Percentiles rank a stretch among this genome's conserved stretches.
phyloP scores from a whole-genome alignment of 768 basidiomycete genomes.

The Russula lepida region DNA sequence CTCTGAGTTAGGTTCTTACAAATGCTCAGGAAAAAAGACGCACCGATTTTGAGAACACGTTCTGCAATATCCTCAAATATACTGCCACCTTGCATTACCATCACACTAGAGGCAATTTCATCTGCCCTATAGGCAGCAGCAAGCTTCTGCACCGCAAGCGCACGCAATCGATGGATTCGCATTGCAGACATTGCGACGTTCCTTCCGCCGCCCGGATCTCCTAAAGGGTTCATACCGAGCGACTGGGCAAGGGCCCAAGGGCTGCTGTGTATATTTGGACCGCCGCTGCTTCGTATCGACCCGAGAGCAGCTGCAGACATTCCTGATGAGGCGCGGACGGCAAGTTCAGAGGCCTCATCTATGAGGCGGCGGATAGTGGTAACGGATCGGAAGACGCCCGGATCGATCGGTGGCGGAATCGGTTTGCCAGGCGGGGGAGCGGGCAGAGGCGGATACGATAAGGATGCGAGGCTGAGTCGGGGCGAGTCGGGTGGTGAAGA shows the following conservation, averaged over 20 bases:
- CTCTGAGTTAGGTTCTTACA: neutral
- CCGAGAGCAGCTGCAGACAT: slow-evolving; percentile 67
- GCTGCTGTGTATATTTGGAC: slow-evolving; percentile 33
- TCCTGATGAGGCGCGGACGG: slow-evolving; percentile 80
- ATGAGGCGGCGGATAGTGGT: slow-evolving; percentile 69
- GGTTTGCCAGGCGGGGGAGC: slow-evolving; percentile 54
- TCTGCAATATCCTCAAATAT: slow-evolving; percentile 92
- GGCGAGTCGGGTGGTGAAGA: slow-evolving; percentile 31
- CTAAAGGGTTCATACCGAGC: slow-evolving; percentile 53
- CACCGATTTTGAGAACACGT: slow-evolving; percentile 65
- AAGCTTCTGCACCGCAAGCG: slow-evolving; percentile 78
- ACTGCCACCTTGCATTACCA: slow-evolving; percentile 92
- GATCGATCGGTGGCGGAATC: slow-evolving; percentile 81
- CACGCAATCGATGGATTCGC: slow-evolving; percentile 71
- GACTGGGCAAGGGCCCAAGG: slow-evolving; percentile 59
- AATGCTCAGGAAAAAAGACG: slow-evolving; percentile 22
- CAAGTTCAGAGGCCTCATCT: slow-evolving; percentile 84
- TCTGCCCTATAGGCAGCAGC: slow-evolving; percentile 81
- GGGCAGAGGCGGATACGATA: slow-evolving; percentile 41
- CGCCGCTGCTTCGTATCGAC: slow-evolving; percentile 43
- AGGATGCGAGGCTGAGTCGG: slow-evolving; percentile 24
- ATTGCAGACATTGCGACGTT: slow-evolving; percentile 79
- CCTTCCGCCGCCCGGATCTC: slow-evolving; percentile 48
- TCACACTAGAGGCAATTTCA: slow-evolving; percentile 87
- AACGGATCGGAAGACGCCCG: slow-evolving; percentile 76